A percentile compares a stretch with the other conserved stretches of the same genome.
These are phyloP conservation scores for Hyaloscypha bicolor DNA, from an alignment of 495 filamentous ascomycete species.

Conservation along the genomic window DNA sequence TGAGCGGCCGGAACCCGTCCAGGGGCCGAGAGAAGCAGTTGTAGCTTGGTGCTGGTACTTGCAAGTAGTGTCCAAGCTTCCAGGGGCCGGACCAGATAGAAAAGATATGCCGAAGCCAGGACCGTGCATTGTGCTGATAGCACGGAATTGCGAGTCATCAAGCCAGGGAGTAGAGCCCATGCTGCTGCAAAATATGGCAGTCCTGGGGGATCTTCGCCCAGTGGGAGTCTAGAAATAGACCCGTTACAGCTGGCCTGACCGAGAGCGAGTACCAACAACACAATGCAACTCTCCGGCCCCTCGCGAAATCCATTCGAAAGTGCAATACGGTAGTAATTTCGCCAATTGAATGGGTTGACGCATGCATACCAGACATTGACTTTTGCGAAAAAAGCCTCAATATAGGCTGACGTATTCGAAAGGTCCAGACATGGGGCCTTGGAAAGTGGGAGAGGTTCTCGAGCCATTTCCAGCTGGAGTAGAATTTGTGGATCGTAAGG, in stretches of 20 bases:
- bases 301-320: conserved; percentile 72
- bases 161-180: conserved; percentile 72
- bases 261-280: conserved; percentile 76
- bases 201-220: conserved; percentile 74
- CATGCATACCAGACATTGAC: conserved; percentile 87
- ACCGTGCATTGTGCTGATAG: conserved; percentile 78
- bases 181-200: conserved; percentile 78
- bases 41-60: conserved; percentile 78
- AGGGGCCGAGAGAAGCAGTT: conserved; percentile 71
- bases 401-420: conserved; percentile 72
- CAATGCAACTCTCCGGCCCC: conserved; percentile 80
- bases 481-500: conserved; percentile 79
- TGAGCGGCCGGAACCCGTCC: conserved; percentile 68
- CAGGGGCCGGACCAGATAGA: conserved; percentile 78
- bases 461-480: conserved; percentile 78
- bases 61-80: conserved; percentile 82
- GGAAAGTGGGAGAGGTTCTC: conserved; percentile 69
- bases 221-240: conserved; percentile 72
- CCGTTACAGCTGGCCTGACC: conserved; percentile 70
- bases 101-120: conserved; percentile 76
- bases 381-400: conserved; percentile 74
- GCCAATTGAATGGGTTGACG: conserved; percentile 82
- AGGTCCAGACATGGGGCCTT: conserved; percentile 66
- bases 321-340: conserved; percentile 71
- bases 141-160: conserved; percentile 79